Evolutionary conservation across 2,329 filamentous ascomycete species (phyloP).

Genomic region (Neonectria sp.): DNA sequence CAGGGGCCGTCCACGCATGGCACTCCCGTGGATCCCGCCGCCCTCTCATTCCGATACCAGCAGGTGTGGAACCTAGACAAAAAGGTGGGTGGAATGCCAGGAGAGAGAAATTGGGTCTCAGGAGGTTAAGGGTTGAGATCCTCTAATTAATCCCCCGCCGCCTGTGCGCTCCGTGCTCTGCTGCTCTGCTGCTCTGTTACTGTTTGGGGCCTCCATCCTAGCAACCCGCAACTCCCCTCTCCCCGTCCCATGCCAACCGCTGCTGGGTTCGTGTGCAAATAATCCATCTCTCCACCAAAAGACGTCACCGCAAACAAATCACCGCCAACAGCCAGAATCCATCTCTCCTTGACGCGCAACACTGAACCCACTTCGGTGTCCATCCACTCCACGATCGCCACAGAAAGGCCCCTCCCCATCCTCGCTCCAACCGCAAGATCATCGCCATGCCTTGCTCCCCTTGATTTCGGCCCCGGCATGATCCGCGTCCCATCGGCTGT

Average conservation of each 20-base stretch:
- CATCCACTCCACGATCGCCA: neutral
- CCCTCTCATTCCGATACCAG: slow-evolving; percentile 13
- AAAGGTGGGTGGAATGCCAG: slow-evolving; percentile 20
- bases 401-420: neutral
- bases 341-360: slow-evolving; percentile 18
- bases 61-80: slow-evolving; percentile 16
- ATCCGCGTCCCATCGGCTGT: slow-evolving; percentile 20
- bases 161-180: neutral
- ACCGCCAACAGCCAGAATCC: neutral
- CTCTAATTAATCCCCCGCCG: slow-evolving; percentile 1
- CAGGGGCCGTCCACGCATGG: slow-evolving; percentile 22
- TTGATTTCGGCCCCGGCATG: slow-evolving; percentile 26
- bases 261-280: neutral
- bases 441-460: slow-evolving; percentile 24
- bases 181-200: neutral
- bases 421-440: neutral
- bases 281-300: slow-evolving; percentile 24
- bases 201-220: slow-evolving; percentile 12
- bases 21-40: slow-evolving; percentile 20
- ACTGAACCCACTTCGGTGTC: slow-evolving; percentile 17
- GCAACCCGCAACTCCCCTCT: neutral
- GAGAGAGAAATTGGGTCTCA: slow-evolving; percentile 28
- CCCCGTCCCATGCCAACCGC: slow-evolving; percentile 15
- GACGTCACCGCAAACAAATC: slow-evolving; percentile 19
- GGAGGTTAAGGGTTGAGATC: slow-evolving; percentile 10